A percentile compares a stretch with the other conserved stretches of the same genome.
Conservation (phyloP, 306 rosid species). For the Vicia villosa region DNA sequence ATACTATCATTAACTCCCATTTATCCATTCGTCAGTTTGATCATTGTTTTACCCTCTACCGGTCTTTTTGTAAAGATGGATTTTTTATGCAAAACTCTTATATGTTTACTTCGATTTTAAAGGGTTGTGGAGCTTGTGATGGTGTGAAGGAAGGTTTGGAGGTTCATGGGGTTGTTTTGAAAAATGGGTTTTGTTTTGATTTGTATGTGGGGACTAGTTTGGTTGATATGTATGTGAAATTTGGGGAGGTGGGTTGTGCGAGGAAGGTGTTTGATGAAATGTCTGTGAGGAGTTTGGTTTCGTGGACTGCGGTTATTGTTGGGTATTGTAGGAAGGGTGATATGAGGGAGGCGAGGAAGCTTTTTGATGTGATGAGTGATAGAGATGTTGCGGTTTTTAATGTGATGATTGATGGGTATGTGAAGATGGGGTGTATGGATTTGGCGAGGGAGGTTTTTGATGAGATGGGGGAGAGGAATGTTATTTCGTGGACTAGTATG, state of each 20-base stretch:
- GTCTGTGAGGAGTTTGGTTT: slow-evolving; percentile 53
- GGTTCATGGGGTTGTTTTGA: slow-evolving; percentile 53
- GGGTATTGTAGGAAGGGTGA: slow-evolving; percentile 65
- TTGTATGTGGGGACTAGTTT: slow-evolving; percentile 60
- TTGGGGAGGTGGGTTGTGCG: slow-evolving; percentile 51
- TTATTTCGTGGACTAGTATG: slow-evolving; percentile 75
- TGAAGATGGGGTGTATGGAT: slow-evolving; percentile 53
- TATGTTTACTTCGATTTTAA: slow-evolving; percentile 51
- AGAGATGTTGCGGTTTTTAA: slow-evolving; percentile 60
- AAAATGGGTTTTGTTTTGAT: slow-evolving; percentile 54
- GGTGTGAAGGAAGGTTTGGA: slow-evolving; percentile 45
- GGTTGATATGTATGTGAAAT: slow-evolving; percentile 65
- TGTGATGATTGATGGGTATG: slow-evolving; percentile 68
- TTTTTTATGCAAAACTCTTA: slow-evolving; percentile 45
- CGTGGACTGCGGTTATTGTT: slow-evolving; percentile 66
- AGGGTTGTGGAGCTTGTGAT: slow-evolving; percentile 50
- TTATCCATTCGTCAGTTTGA: slow-evolving; percentile 37
- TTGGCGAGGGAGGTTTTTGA: slow-evolving; percentile 62
- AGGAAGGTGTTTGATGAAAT: slow-evolving; percentile 65
- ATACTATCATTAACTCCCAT: slow-evolving; percentile 55
- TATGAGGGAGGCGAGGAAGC: slow-evolving; percentile 58
- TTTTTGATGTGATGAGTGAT: slow-evolving; percentile 58
- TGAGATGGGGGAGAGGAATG: slow-evolving; percentile 52
- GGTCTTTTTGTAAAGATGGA: slow-evolving; percentile 42
- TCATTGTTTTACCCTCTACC: slow-evolving; percentile 50